A percentile compares a stretch with the other conserved stretches of the same genome.
Evolutionary conservation across 2,329 filamentous ascomycete genomes (phyloP).

Genomic region (Ceratocystis cubensis): DNA sequence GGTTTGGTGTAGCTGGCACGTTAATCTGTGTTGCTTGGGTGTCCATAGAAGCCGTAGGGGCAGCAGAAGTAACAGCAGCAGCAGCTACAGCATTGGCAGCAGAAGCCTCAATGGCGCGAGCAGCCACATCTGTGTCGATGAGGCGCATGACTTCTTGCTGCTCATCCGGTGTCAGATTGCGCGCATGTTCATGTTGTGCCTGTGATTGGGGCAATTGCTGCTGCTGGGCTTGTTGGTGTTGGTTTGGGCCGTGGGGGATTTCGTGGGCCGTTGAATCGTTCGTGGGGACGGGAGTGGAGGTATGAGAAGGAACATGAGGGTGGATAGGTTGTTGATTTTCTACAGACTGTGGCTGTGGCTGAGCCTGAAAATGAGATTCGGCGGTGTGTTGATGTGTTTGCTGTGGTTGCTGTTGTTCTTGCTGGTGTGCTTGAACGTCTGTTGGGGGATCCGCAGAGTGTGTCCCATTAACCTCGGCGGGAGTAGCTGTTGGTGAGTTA

Average conservation of each 20-base stretch:
- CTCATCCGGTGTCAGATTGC: slow-evolving; percentile 11
- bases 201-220: slow-evolving; percentile 7
- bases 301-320: slow-evolving; percentile 14
- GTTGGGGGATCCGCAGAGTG: neutral
- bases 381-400: slow-evolving; percentile 2
- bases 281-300: neutral
- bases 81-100: slow-evolving; percentile 34
- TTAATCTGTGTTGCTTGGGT: slow-evolving; percentile 21
- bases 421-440: slow-evolving; percentile 14
- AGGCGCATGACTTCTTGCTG: slow-evolving; percentile 20
- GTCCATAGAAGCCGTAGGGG: slow-evolving; percentile 17
- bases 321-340: neutral
- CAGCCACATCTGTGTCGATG: slow-evolving; percentile 18
- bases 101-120: slow-evolving; percentile 19
- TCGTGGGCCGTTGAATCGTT: slow-evolving; percentile 1
- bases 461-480: slow-evolving; percentile 9
- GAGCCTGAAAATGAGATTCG: slow-evolving; percentile 6
- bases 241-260: slow-evolving; percentile 9
- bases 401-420: slow-evolving; percentile 16
- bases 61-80: slow-evolving; percentile 38
- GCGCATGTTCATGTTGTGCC: slow-evolving; percentile 9
- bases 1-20: slow-evolving; percentile 27
- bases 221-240: slow-evolving; percentile 9
- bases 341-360: neutral
- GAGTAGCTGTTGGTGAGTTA: slow-evolving; percentile 23